Base-by-base conservation (phyloP, 108 stramenopile genomes). In the Bacterosira constricta region DNA sequence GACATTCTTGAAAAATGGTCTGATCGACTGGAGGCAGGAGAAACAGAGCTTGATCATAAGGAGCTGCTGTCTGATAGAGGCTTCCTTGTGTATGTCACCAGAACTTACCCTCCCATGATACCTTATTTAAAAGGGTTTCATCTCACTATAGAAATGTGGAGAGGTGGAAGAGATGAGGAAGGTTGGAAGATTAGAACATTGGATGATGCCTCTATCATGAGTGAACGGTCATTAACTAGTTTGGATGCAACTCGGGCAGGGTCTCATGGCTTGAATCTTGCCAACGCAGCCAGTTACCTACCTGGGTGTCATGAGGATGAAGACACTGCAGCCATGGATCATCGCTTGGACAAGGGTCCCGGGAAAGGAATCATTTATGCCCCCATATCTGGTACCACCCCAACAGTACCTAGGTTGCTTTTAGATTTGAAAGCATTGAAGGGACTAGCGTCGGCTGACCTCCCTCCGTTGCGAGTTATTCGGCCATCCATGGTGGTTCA, bases 101-200 rank as follows among this genome's bases (percentile, higher is more conserved):
- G 45, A 34, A 78, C 78, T 2, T 85, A 82, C 49, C 60, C 66
- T 0, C 34, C 49, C 0, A 60, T 79, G 60, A 25, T 60, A 11
- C 85, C 85, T 26, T 86, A 80, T 29, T 37, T 86, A 6, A 82
- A 80, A 38, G 85, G 85, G 0, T 55, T 86, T n/a, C 74, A 83
- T 37, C 26, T 83, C 0, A 80, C 82, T 1, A 29, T 86, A 0
- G 65, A 83, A 50, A 41, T 26, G 11, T 83, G 82, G 79, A 47
- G 79, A 26, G 47, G 31, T 10, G 45, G 52, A 13, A 68, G 85
- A 11, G 79, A 80, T 30, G n/a, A 49, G 6, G 66, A 80, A 1
- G 85, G 79, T 3, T 86, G 85, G 85, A 83, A 79, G 17, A n/a
- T n/a, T n/a, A n/a, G n/a, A n/a, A n/a, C n/a, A n/a, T 65, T 78